These are phyloP conservation scores for Rubus idaeus DNA, from an alignment of 306 rosid species.

Conservation along the genomic window DNA sequence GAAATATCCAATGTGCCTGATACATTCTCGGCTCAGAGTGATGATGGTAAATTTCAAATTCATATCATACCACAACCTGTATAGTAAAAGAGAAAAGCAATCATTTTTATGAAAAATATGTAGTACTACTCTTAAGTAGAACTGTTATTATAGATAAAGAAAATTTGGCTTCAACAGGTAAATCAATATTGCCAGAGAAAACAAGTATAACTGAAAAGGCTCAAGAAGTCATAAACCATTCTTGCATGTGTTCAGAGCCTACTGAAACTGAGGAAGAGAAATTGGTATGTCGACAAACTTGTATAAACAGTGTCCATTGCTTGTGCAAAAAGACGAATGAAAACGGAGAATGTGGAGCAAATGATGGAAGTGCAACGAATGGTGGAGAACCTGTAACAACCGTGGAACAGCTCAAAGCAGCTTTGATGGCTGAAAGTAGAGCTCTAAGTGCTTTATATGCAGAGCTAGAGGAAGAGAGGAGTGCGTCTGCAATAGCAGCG, in stretches of 20 bases:
- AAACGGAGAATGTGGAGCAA: slow-evolving; percentile 50
- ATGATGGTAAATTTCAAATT: slow-evolving; percentile 37
- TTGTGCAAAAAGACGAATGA: slow-evolving; percentile 40
- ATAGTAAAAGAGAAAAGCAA: not conserved
- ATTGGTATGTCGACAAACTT: slow-evolving; percentile 42
- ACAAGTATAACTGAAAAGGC: slow-evolving; percentile 23
- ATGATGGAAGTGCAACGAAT: slow-evolving; percentile 58
- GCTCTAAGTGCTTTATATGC: slow-evolving; percentile 57
- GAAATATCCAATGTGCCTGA: slow-evolving; percentile 40
- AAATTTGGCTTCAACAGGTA: slow-evolving; percentile 24
- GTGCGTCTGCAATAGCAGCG: slow-evolving; percentile 81
- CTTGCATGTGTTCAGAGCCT: slow-evolving; percentile 36
- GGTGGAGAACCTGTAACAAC: slow-evolving; percentile 44
- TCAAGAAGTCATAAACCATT: slow-evolving; percentile 31
- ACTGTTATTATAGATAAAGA: not conserved
- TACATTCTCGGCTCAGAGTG: slow-evolving; percentile 41
- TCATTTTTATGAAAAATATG: slow-evolving; percentile 5
- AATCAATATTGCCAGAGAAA: slow-evolving; percentile 27
- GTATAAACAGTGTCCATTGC: slow-evolving; percentile 39
- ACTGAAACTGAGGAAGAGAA: slow-evolving; percentile 55
- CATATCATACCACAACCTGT: not conserved
- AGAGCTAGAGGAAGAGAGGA: slow-evolving; percentile 85
- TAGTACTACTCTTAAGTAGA: slow-evolving; percentile 16
- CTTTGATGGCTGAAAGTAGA: slow-evolving; percentile 44
- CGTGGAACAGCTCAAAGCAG: slow-evolving; percentile 49